These are phyloP conservation scores for Apiospora saccharicola DNA, from an alignment of 2,329 filamentous ascomycete species.

Conservation along the genomic window DNA sequence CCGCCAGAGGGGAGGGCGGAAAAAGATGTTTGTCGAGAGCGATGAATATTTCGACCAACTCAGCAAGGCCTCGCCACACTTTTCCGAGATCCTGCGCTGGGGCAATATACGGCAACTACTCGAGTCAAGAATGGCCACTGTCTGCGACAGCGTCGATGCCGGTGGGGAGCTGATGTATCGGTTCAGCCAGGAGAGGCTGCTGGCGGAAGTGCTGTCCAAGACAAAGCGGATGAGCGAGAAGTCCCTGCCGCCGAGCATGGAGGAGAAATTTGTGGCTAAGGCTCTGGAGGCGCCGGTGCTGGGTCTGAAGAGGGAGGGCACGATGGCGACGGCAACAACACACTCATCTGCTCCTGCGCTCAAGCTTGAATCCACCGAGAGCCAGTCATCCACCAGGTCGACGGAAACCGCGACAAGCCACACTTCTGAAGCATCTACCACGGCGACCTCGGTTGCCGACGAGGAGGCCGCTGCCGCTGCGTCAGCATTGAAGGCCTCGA, in stretches of 20 bases:
- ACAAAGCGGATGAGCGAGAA: conserved; percentile 70
- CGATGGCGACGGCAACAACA: conserved; percentile 13
- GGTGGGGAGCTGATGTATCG: conserved; percentile 88
- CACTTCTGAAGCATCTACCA: conserved; percentile 52
- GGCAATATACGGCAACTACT: conserved; percentile 58
- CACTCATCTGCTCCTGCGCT: conserved; percentile 34
- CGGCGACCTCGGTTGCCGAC: conserved; percentile 52
- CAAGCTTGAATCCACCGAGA: conserved; percentile 46
- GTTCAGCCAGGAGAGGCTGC: conserved; percentile 75
- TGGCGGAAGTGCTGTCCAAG: conserved; percentile 72
- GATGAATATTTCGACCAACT: conserved; percentile 77
- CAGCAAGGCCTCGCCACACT: conserved; percentile 62
- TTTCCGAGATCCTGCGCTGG: conserved; percentile 63
- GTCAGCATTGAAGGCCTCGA: conserved; percentile 48
- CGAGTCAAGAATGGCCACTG: conserved; percentile 69
- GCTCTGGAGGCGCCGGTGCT: conserved; percentile 79
- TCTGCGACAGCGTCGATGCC: conserved; percentile 85
- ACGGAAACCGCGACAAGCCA: conserved; percentile 44
- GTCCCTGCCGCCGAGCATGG: conserved; percentile 80
- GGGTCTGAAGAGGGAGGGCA: conserved; percentile 65
- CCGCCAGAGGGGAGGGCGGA: conserved; percentile 52
- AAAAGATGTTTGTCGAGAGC: conserved; percentile 70
- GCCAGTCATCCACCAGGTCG: conserved; percentile 50
- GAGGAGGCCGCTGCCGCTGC: conserved; percentile 37
- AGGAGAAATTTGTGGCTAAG: conserved; percentile 82